Conservation (phyloP, 768 basidiomycete species). For the Fomitopsis pulvina region DNA sequence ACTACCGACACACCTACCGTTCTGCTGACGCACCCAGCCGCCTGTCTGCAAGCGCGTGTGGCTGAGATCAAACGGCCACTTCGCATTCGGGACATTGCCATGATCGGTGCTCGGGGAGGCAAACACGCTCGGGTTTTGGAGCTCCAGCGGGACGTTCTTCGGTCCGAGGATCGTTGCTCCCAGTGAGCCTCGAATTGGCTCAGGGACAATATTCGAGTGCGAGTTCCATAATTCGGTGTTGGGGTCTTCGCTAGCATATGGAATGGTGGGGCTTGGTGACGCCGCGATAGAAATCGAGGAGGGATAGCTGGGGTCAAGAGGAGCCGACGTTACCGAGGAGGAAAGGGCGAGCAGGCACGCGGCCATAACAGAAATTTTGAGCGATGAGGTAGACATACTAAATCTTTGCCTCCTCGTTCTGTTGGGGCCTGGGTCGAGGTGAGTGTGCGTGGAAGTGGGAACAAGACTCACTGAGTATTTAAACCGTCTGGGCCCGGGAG, state of each 20-base stretch:
- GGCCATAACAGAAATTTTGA: constrained; percentile 6
- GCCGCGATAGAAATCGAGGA: constrained; percentile 22
- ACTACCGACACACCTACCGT: constrained; percentile 30
- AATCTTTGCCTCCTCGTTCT: background rate
- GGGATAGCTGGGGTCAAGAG: background rate
- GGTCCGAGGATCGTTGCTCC: constrained; percentile 25
- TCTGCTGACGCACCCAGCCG: constrained; percentile 63
- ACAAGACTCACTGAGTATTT: no score
- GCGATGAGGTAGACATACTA: background rate
- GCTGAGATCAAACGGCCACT: constrained; percentile 62
- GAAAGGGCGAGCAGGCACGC: background rate
- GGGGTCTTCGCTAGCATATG: constrained; percentile 18
- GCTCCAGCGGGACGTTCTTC: constrained; percentile 25
- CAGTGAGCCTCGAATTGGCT: constrained; percentile 27
- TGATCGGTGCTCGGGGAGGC: constrained; percentile 29
- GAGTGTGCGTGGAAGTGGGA: no score
- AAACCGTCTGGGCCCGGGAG: no score
- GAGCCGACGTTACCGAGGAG: background rate
- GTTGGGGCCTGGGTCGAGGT: background rate
- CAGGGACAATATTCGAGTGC: constrained; percentile 19
- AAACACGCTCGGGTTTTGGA: constrained; percentile 26
- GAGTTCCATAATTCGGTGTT: constrained; percentile 13
- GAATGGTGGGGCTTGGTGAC: constrained; percentile 17
- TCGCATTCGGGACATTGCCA: constrained; percentile 24
- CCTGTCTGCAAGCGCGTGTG: constrained; percentile 54